Evolutionary conservation across 768 basidiomycete genomes (phyloP), one percentile per base, ranked within the genome.

Genomic region (Xerocomellus chrysenteron): DNA sequence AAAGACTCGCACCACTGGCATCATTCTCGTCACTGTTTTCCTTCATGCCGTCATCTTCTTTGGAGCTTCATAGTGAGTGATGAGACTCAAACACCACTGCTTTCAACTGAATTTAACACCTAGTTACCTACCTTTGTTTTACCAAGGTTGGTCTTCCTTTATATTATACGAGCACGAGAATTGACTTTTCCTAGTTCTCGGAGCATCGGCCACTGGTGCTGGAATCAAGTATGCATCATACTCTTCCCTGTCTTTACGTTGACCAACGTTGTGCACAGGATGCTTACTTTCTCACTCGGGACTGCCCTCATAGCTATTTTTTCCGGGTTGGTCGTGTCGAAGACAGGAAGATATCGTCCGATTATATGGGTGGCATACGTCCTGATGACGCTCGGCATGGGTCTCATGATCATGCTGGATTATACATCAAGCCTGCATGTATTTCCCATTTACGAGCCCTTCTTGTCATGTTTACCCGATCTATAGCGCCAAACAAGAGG

Each of bases 211-310:
- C 7, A 90, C 88, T 0, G 77, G 73, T 45, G 80, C 88, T 28
- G 88, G 87, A 49, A 78, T 91, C 21, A 76, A 81, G 87, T 86
- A 68, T 68, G 76, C 45, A 16, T 51, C 40, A n/a, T 14, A 3
- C 2, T 11, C 26, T 39, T 16, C 11, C 14, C 1, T 42, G 2
- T 10, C 5, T 30, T 33, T n/a, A 1, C 3, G 19, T 51, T 17
- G 16, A 17, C 53, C 55, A 36, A 66, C n/a, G 6, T 6, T 8
- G 2, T 19, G 5, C 45, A 16, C 56, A 89, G 87, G 68, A 90
- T 90, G 87, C 71, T 92, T 3, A 78, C 90, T 1, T 93, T 76
- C 68, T 90, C 90, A 1, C 76, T 90, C 7, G 86, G 83, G 3
- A 69, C 73, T 46, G 72, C 89, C 3, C 1, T 81, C 7, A 65